phyloP scores from a whole-genome alignment of 225 moss, liverwort and hornwort species.

The Marchantia paleacea region DNA sequence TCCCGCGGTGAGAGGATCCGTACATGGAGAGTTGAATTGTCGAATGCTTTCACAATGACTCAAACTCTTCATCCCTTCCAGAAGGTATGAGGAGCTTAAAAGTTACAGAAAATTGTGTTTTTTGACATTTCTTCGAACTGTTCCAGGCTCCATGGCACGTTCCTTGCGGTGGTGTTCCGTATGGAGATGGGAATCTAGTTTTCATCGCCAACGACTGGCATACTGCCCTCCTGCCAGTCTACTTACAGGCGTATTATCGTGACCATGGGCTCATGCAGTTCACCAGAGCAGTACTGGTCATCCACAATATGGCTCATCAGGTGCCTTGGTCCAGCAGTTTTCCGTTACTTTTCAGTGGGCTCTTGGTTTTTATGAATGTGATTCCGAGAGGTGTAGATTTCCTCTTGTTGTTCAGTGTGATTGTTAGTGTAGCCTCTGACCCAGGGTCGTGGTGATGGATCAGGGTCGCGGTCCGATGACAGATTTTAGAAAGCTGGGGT shows the following conservation, averaged over 20 bases:
- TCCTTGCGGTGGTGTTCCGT: slow-evolving; percentile 76
- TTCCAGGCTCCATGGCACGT: slow-evolving; percentile 75
- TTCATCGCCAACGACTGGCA: slow-evolving; percentile 92
- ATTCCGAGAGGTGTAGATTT: neutral
- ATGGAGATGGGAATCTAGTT: slow-evolving; percentile 79
- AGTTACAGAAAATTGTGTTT: too few relatives aligned
- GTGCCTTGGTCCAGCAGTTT: slow-evolving; percentile 23
- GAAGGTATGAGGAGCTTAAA: too few relatives aligned
- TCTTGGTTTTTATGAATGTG: neutral
- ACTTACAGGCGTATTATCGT: slow-evolving; percentile 75
- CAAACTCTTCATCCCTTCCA: too few relatives aligned
- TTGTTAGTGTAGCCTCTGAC: neutral
- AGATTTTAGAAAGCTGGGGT: slow-evolving; percentile 53
- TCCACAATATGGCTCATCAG: slow-evolving; percentile 93
- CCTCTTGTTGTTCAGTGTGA: neutral
- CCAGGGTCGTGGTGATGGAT: slow-evolving; percentile 2
- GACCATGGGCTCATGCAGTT: slow-evolving; percentile 67
- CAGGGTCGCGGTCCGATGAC: slow-evolving; percentile 73
- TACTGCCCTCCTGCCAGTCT: slow-evolving; percentile 74
- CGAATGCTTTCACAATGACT: too few relatives aligned
- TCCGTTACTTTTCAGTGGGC: neutral
- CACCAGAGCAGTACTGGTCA: slow-evolving; percentile 63
- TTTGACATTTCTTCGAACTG: too few relatives aligned
- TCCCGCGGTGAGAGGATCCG: too few relatives aligned
- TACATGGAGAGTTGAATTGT: too few relatives aligned